Evolutionary conservation across 306 rosid species (phyloP).

Genomic region (Fragaria iinumae): DNA sequence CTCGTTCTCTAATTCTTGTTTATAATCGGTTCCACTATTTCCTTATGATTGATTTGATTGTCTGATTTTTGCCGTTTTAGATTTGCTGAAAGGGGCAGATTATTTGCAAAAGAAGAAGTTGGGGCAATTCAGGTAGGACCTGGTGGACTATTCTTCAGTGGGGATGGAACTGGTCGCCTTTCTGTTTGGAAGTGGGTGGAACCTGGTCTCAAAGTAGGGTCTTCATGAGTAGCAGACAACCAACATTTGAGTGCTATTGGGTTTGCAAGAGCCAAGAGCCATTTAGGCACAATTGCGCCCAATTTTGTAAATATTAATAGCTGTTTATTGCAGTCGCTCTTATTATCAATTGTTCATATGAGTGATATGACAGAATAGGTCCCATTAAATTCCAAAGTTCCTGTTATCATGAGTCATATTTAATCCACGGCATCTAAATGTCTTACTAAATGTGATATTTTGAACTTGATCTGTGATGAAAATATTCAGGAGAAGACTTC

Average conservation of each 20-base stretch:
- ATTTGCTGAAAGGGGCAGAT: conserved; percentile 39
- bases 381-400: neutral
- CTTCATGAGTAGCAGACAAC: conserved; percentile 4
- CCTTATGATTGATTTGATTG: neutral
- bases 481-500: too few species aligned
- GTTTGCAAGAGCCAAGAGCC: neutral
- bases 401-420: neutral
- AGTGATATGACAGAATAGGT: neutral
- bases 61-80: conserved; percentile 4
- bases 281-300: neutral
- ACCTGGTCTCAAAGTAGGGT: neutral
- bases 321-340: neutral
- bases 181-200: conserved; percentile 34
- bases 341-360: neutral
- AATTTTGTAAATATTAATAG: neutral
- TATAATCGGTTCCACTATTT: too few species aligned
- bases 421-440: neutral
- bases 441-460: too few species aligned
- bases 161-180: conserved; percentile 39
- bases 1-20: neutral
- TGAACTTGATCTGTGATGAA: neutral
- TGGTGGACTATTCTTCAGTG: conserved; percentile 41
- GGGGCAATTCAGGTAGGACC: conserved; percentile 26
- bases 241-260: neutral
- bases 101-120: conserved; percentile 32